A percentile compares a stretch with the other conserved stretches of the same genome.
phyloP scores from a whole-genome alignment of 164 flowering plant genomes.

The Umbilicus rupestris region DNA sequence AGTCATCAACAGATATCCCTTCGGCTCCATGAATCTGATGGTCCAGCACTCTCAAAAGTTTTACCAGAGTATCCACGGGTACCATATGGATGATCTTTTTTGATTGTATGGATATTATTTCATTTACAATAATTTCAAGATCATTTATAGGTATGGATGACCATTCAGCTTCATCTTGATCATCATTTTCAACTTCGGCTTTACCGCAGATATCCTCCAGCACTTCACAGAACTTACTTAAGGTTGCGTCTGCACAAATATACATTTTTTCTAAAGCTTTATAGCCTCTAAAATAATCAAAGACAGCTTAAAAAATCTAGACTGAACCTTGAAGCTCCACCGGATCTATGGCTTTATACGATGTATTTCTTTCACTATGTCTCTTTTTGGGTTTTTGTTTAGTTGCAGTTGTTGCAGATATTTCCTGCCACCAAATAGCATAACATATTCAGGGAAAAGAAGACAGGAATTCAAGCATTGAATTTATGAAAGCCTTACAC shows the following conservation, averaged over 20 bases:
- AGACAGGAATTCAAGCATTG: not conserved
- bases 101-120: constrained; percentile 56
- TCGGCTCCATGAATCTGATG: constrained; percentile 84
- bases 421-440: constrained; percentile 40
- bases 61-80: constrained; percentile 64
- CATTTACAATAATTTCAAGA: constrained; percentile 54
- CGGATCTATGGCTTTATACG: constrained; percentile 30
- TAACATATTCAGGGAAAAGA: constrained; percentile 11
- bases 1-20: constrained; percentile 68
- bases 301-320: not conserved
- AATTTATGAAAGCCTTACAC: constrained; percentile 14
- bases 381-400: constrained; percentile 58
- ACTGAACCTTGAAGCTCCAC: constrained; percentile 59
- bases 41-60: constrained; percentile 63
- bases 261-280: not conserved
- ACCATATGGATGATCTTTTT: constrained; percentile 69
- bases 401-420: constrained; percentile 27
- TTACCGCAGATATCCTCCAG: constrained; percentile 69
- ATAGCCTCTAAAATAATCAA: not conserved
- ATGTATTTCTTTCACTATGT: constrained; percentile 23
- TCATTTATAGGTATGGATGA: constrained; percentile 47
- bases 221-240: constrained; percentile 49
- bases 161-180: constrained; percentile 68
- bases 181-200: constrained; percentile 63
- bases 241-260: constrained; percentile 36